Base-by-base conservation (phyloP, 495 filamentous ascomycete genomes). In the Hyaloscypha variabilis region DNA sequence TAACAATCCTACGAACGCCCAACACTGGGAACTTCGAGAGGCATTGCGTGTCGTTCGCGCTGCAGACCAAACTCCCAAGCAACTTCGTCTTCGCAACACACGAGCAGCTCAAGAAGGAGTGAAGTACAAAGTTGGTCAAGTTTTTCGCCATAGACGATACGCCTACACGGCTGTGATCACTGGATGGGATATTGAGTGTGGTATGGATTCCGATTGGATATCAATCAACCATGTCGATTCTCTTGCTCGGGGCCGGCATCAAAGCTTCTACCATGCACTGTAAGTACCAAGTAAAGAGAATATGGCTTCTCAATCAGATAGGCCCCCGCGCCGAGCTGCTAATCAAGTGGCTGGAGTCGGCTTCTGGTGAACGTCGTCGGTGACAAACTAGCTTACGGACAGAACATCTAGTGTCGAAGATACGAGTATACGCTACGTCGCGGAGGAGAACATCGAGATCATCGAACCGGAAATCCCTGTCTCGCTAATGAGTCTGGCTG, bases 201-300 rank as follows among this genome's bases (percentile, higher is more conserved):
- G 66, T 69, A 73, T 84, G 76, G 84, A 86, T 77, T 86, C 85
- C 65, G 68, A 78, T 36, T 87, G 82, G 83, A 83, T 82, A 11
- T 67, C 76, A 69, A 76, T 80, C 62, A 89, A 91, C 85, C 75
- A 79, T 25, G 82, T 93, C 50, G 87, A 91, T 76, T 75, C 76
- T 6, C 69, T 92, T 26, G 75, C 78, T 19, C 76, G 78, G 64
- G 91, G 90, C n/a, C 79, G 87, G 53, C 77, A 88, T 57, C 91
- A 94, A 75, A 89, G 86, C 59, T 97, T 93, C 72, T 97, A 96
- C 70, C 88, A 93, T 72, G 88, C 89, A 64, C 72, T 96, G 92
- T 96, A 77, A 72, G 92, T 87, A 52, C 42, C 19, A 4, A 46
- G 6, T 3, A 46, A 46, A 19, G 3, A 46, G 39, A 46, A 46